A percentile compares a stretch with the other conserved stretches of the same genome.
These are phyloP conservation scores for Daldinia sp. DNA, from an alignment of 2,329 filamentous ascomycete genomes.

Conservation along the genomic window DNA sequence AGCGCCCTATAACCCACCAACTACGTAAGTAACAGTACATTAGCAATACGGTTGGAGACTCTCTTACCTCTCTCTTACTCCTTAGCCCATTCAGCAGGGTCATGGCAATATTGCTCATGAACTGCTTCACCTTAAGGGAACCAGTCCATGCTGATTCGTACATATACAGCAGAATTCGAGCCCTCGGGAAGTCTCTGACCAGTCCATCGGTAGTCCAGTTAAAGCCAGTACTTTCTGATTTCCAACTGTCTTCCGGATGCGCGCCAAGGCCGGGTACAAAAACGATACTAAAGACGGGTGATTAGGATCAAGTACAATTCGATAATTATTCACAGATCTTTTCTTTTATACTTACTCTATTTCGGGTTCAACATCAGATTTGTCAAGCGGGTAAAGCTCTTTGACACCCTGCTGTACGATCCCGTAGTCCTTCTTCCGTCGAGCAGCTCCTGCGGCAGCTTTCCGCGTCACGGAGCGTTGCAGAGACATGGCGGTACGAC, in stretches of 20 bases:
- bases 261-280: constrained; percentile 54
- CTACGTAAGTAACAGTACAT: not conserved
- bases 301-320: constrained; percentile 19
- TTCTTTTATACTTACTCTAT: constrained; percentile 47
- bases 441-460: constrained; percentile 36
- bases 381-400: constrained; percentile 49
- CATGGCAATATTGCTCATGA: constrained; percentile 51
- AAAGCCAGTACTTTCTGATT: constrained; percentile 49
- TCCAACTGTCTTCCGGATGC: constrained; percentile 52
- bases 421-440: constrained; percentile 47
- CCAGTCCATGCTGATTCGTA: constrained; percentile 54
- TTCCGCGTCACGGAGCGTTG: constrained; percentile 42
- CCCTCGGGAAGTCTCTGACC: constrained; percentile 51
- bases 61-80: constrained; percentile 47
- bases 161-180: constrained; percentile 52
- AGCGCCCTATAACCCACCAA: constrained; percentile 33
- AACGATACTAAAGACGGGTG: constrained; percentile 48
- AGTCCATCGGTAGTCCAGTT: constrained; percentile 54
- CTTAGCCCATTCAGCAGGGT: constrained; percentile 49
- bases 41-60: not conserved
- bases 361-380: constrained; percentile 44
- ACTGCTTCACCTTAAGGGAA: constrained; percentile 52
- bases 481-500: constrained; percentile 39
- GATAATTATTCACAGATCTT: not conserved
- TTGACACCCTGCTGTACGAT: constrained; percentile 51